Evolutionary conservation across 129 eudicot species (phyloP).

Genomic region (Mikania micrantha): DNA sequence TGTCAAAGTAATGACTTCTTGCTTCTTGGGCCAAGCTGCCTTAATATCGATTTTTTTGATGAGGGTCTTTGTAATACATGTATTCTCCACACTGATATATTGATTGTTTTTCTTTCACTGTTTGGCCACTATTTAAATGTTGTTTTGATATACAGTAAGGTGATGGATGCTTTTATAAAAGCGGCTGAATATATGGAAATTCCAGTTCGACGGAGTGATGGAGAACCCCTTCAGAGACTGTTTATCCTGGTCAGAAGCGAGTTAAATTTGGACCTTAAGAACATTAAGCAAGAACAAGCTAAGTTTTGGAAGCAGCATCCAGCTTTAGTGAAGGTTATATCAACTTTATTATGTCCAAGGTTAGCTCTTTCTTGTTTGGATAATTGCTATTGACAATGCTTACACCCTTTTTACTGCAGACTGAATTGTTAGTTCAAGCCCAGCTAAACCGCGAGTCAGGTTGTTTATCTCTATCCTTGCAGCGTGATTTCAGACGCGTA

Average conservation of each 20-base stretch:
- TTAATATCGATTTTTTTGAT: neutral
- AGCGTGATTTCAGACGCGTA: conserved; percentile 61
- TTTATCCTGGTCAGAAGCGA: conserved; percentile 88
- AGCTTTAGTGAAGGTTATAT: conserved; percentile 77
- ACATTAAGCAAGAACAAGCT: conserved; percentile 87
- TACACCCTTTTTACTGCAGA: conserved; percentile 32
- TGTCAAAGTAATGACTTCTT: neutral
- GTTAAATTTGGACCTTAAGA: conserved; percentile 78
- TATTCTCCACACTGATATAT: neutral
- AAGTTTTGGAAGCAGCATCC: conserved; percentile 98
- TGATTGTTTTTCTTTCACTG: neutral
- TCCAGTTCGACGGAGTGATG: conserved; percentile 84
- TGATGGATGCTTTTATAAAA: conserved; percentile 86
- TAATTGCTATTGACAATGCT: neutral
- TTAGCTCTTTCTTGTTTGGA: neutral
- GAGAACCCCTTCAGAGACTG: conserved; percentile 88
- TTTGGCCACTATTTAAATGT: neutral
- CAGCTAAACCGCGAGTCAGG: conserved; percentile 74
- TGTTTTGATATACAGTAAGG: conserved; percentile 58
- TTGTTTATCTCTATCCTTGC: conserved; percentile 59
- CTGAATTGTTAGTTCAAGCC: conserved; percentile 82
- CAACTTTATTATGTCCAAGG: neutral
- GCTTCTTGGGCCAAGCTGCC: neutral
- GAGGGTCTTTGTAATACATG: neutral
- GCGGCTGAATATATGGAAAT: conserved; percentile 96